These are phyloP conservation scores for Sclerotinia nivalis DNA, from an alignment of 2,329 filamentous ascomycete species.

Conservation along the genomic window DNA sequence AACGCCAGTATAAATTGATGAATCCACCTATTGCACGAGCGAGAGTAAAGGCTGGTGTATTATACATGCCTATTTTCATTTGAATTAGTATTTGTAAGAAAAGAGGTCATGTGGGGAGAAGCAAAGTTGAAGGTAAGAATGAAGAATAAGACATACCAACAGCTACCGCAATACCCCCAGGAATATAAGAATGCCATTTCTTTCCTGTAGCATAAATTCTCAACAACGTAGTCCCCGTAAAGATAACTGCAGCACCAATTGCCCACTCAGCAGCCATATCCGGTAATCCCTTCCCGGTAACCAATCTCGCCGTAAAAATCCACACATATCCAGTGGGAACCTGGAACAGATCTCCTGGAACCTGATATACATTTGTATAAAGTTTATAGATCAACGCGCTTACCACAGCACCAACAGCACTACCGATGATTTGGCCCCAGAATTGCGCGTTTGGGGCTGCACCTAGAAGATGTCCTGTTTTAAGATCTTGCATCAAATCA, in stretches of 20 bases:
- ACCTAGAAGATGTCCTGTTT: slow-evolving; percentile 90
- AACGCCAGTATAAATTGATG: slow-evolving; percentile 75
- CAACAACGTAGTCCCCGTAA: slow-evolving; percentile 67
- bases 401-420: slow-evolving; percentile 79
- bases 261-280: slow-evolving; percentile 81
- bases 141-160: slow-evolving; percentile 60
- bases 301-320: slow-evolving; percentile 92
- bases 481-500: slow-evolving; percentile 95
- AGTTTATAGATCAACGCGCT: slow-evolving; percentile 85
- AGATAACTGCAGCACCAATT: slow-evolving; percentile 70
- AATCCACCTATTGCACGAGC: slow-evolving; percentile 81
- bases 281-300: slow-evolving; percentile 87
- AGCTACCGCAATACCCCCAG: slow-evolving; percentile 92
- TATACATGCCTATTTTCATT: slow-evolving; percentile 76
- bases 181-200: slow-evolving; percentile 74
- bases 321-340: slow-evolving; percentile 95
- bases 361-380: slow-evolving; percentile 85
- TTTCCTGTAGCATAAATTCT: slow-evolving; percentile 58
- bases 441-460: slow-evolving; percentile 95
- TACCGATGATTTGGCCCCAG: slow-evolving; percentile 92
- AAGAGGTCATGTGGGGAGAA: background rate
- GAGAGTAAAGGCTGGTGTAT: slow-evolving; percentile 92
- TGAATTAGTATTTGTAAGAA: slow-evolving; percentile 1
- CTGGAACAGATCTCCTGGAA: slow-evolving; percentile 87
- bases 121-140: slow-evolving; percentile 13